A percentile compares a stretch with the other conserved stretches of the same genome.
Evolutionary conservation across 805 yeast genomes (phyloP).

Genomic region (Vanderwaltozyma yarrowii): DNA sequence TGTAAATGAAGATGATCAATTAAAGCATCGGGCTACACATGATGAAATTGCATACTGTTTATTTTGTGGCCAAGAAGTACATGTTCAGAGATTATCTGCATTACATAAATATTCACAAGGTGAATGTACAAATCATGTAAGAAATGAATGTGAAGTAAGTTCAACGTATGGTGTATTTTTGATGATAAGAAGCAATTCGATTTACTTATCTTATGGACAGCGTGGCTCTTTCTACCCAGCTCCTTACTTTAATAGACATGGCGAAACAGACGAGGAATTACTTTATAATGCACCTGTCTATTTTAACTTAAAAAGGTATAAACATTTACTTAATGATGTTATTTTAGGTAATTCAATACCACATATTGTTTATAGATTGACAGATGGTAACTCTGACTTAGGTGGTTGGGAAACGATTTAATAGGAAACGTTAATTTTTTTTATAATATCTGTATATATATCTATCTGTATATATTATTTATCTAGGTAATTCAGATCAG

Average conservation of each 20-base stretch:
- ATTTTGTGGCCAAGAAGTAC: slow-evolving; percentile 63
- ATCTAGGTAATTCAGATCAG: neutral
- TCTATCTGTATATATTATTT: neutral
- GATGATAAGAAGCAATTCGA: slow-evolving; percentile 21
- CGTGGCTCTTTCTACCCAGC: slow-evolving; percentile 73
- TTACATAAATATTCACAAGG: slow-evolving; percentile 47
- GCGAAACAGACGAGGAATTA: slow-evolving; percentile 69
- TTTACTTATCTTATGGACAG: slow-evolving; percentile 48
- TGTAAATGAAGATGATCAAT: slow-evolving; percentile 23
- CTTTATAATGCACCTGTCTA: slow-evolving; percentile 64
- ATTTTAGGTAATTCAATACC: slow-evolving; percentile 78
- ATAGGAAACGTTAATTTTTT: too few species aligned
- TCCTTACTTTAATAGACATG: slow-evolving; percentile 80
- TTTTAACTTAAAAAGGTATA: slow-evolving; percentile 51
- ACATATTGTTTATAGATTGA: slow-evolving; percentile 63
- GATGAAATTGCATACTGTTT: slow-evolving; percentile 79
- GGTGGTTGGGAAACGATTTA: slow-evolving; percentile 85
- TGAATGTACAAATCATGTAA: slow-evolving; percentile 67
- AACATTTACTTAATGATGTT: slow-evolving; percentile 50
- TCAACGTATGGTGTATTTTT: slow-evolving; percentile 21
- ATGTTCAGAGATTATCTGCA: slow-evolving; percentile 48
- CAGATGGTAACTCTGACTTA: slow-evolving; percentile 69
- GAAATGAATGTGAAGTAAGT: slow-evolving; percentile 41
- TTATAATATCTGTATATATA: too few species aligned
- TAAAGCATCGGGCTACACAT: slow-evolving; percentile 30